phyloP scores from a whole-genome alignment of 345 rosid species.

The Citrus mangshanensis region DNA sequence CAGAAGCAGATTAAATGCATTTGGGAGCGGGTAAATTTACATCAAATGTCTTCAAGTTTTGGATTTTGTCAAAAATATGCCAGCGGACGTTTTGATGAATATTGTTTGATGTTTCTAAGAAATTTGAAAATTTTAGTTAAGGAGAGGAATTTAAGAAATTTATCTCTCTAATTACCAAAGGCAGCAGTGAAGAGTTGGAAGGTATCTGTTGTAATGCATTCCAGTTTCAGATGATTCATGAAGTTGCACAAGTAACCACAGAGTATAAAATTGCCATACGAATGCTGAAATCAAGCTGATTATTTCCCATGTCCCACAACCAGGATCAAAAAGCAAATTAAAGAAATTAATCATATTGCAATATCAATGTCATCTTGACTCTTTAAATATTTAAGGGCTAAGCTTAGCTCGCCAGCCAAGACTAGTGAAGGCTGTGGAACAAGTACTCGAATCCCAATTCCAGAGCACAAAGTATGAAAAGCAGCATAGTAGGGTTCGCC shows the following conservation, averaged over 20 bases:
- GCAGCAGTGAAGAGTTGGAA: slow-evolving; percentile 25
- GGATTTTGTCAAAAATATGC: no score
- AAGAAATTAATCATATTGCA: background rate
- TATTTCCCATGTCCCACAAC: slow-evolving; percentile 24
- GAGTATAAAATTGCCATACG: slow-evolving; percentile 36
- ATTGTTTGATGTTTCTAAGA: no score
- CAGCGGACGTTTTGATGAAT: no score
- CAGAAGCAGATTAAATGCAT: no score
- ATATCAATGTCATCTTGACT: no score
- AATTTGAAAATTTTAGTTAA: no score
- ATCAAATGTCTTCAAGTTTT: no score
- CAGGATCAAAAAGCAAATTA: background rate
- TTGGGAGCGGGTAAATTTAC: no score
- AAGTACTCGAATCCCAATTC: slow-evolving; percentile 33
- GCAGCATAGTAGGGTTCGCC: slow-evolving; percentile 23
- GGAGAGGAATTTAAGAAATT: no score
- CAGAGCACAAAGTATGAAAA: slow-evolving; percentile 28
- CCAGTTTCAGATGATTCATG: slow-evolving; percentile 1
- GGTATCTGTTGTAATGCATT: slow-evolving; percentile 35
- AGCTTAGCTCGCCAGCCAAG: slow-evolving; percentile 25
- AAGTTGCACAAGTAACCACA: no score
- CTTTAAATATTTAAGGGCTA: no score
- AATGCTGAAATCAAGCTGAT: slow-evolving; percentile 32
- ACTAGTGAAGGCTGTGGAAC: slow-evolving; percentile 25
- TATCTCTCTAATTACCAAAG: no score